Base-by-base conservation (phyloP, 148 eudicot species). In the Rhododendron mucronatum region DNA sequence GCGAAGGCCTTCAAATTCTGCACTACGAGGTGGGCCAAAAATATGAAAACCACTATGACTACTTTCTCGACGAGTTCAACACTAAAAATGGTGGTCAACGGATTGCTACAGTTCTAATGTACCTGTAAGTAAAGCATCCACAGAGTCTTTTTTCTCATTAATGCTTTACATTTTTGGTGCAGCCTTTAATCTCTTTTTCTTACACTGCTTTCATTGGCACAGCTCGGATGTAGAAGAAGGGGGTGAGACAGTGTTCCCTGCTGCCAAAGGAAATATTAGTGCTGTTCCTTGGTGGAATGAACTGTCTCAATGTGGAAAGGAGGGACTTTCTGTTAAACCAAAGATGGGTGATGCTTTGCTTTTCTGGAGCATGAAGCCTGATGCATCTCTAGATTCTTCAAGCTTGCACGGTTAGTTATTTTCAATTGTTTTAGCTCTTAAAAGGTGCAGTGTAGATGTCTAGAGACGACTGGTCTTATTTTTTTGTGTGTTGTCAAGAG, bases 211-310 rank as follows among this genome's bases (percentile, higher is more conserved):
- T 61, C 57, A 78, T 69, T 85, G 75, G 65, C 86, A 76, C 91
- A 96, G 99, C 74, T 93, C 99, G 85, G 99, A 95, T 88, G 99
- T 94, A 88, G 99, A 96, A 90, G 94, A 93, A 91, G 99, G 99
- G 80, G 99, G 99, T 83, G 99, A 96, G 87, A 96, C 98, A 3
- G 97, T 96, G 30, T 96, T 94, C 88, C 99, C 99, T 81, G 61
- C 87, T 84, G 98, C 99, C 82, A 92, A 92, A 89, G 98, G 95
- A 86, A 95, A 95, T 85, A 44, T 85, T 85, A 93, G 94, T 87
- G 88, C 91, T 39, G 94, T 95, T 8, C 97, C 99, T 78, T 93
- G 91, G 88, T 96, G 97, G 97, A 91, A 96, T 84, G 95, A 96
- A 91, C 87, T 94, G 79, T 96, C 99, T 87, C 89, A 93, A 92